phyloP scores from a whole-genome alignment of 75 land plant species.

The Adiantum capillusveneris region DNA sequence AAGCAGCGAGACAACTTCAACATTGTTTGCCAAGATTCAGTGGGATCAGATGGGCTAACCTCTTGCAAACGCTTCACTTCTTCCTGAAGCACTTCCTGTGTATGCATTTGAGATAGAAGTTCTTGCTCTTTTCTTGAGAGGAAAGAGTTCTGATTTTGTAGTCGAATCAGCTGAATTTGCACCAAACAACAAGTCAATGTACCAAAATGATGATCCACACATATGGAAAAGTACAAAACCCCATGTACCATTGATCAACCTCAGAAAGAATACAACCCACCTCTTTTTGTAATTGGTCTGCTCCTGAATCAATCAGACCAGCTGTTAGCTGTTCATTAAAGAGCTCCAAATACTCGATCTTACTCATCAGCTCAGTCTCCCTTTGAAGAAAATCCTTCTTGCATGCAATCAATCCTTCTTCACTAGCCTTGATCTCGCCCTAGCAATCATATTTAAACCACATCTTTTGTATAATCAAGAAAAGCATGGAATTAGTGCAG shows the following conservation, averaged over 20 bases:
- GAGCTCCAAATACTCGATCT: constrained; percentile 33
- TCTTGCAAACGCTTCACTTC: constrained; percentile 35
- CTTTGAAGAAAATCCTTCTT: constrained; percentile 25
- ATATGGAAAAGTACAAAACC: too few relatives aligned
- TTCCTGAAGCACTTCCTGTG: constrained; percentile 28
- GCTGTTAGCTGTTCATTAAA: constrained; percentile 28
- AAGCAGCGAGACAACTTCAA: not conserved
- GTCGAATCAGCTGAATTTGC: constrained; percentile 19
- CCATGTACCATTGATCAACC: not conserved
- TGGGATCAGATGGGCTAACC: constrained; percentile 19
- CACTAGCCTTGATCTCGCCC: not conserved
- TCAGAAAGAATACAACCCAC: constrained; percentile 1
- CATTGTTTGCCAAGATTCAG: too few relatives aligned
- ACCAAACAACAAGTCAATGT: not conserved
- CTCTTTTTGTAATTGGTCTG: constrained; percentile 33
- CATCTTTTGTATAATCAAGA: too few relatives aligned
- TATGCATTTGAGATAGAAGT: constrained; percentile 18
- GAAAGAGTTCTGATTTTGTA: constrained; percentile 31
- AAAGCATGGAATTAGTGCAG: not conserved
- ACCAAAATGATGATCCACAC: too few relatives aligned
- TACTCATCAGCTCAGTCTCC: constrained; percentile 13
- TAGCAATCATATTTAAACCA: not conserved
- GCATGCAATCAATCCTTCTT: not conserved
- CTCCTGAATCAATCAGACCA: constrained; percentile 18
- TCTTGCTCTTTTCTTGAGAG: constrained; percentile 25